phyloP scores from a whole-genome alignment of 768 basidiomycete species.

The Scleroderma citrinum region DNA sequence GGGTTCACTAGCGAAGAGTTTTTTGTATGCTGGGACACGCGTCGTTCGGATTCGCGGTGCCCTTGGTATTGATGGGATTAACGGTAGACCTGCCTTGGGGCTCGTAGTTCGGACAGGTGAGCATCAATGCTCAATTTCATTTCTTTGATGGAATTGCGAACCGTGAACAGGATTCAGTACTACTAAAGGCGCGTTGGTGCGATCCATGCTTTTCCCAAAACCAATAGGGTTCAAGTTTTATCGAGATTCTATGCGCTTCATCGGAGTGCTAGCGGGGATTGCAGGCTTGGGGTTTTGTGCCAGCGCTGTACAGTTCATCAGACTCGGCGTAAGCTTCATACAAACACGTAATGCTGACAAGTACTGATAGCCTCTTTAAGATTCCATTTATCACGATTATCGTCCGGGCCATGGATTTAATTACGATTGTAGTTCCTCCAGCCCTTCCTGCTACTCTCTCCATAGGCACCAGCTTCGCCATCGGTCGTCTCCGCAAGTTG shows the following conservation, averaged over 20 bases:
- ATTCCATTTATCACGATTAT: conserved; percentile 87
- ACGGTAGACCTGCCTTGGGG: conserved; percentile 62
- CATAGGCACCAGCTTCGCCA: conserved; percentile 95
- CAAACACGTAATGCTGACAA: background rate
- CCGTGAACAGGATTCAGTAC: conserved; percentile 77
- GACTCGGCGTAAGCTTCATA: conserved; percentile 66
- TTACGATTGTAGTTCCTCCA: conserved; percentile 96
- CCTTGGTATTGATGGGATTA: conserved; percentile 45
- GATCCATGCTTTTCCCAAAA: conserved; percentile 98
- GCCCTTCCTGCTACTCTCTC: conserved; percentile 95
- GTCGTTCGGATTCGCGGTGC: conserved; percentile 79
- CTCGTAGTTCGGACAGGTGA: conserved; percentile 83
- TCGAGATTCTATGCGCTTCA: conserved; percentile 86
- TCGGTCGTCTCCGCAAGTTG: conserved; percentile 75
- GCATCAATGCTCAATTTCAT: conserved; percentile 5
- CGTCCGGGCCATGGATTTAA: conserved; percentile 86
- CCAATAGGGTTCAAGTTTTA: conserved; percentile 99
- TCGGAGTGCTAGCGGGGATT: conserved; percentile 85
- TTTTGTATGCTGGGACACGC: conserved; percentile 86
- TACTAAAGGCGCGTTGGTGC: conserved; percentile 91
- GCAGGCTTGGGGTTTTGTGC: conserved; percentile 88
- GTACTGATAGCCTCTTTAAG: conserved; percentile 34
- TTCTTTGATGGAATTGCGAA: conserved; percentile 5
- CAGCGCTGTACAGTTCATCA: conserved; percentile 87
- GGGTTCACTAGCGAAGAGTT: conserved; percentile 69